Base-by-base conservation (phyloP, 2,329 filamentous ascomycete species). In the Aspergillus caelatus region DNA sequence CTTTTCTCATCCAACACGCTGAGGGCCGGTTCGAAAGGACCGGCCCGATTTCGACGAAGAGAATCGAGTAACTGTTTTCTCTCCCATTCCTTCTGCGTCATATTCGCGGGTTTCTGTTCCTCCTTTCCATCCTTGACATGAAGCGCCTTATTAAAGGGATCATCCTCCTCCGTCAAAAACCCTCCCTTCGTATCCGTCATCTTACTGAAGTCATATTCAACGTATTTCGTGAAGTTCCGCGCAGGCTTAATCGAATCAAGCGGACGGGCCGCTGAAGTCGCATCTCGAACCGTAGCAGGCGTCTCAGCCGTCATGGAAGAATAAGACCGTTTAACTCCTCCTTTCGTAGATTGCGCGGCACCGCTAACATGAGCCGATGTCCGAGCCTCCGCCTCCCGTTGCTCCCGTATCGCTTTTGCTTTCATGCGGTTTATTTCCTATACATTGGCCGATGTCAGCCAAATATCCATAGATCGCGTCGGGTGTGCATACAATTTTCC, bases 181-280 rank as follows among this genome's bases (percentile, higher is more conserved):
- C 95, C 95, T 66, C 95, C 95, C 75, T 97, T 97, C 0, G 94
- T 98, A 77, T 99, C 95, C 8, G 91, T 96, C 93, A 99, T 98
- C 80, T 94, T 91, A 75, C 91, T 94, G 80, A 99, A 95, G 78
- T 99, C 95, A 80, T 97, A 98, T 75, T 99, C 95, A 73, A 99
- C 94, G 75, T 91, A 98, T 77, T 95, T 94, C 65, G 91, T 88
- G 70, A 98, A 97, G 74, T 96, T 97, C 72, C 89, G 87, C 45
- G 92, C 92, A 0, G 94, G 90, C 61, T 88, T 89, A 57, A 96
- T 89, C 6, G 80, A 76, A 53, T 83, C 77, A 36, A 80, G 73
- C 8, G 79, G 80, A 11, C 78, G 75, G 9, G 75, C 80, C 52
- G 77, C 36, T 26, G 61, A 43, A 57, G 72, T 79, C 21, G 74